Evolutionary conservation across 2,329 filamentous ascomycete genomes (phyloP), one percentile per base, ranked within the genome.

Genomic region (Lomentospora prolificans): DNA sequence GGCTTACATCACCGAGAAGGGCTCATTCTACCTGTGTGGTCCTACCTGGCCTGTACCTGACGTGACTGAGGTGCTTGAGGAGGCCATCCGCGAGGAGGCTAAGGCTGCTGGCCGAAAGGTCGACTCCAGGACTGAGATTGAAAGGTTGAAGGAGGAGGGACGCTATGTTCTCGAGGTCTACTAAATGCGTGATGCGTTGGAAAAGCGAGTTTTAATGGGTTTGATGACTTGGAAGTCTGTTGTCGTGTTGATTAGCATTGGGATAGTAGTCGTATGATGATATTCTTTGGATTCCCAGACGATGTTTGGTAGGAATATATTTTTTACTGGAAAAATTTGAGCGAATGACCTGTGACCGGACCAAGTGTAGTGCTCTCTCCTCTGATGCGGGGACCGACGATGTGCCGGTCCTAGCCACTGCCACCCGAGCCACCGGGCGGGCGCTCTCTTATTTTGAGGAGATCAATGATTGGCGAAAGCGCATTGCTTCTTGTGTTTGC

Each of bases 11-110:
- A 76, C 85, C 65, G 83, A 96, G 62, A 86, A 94, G 64, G 94
- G 94, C 57, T 86, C 87, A 31, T 99, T 99, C 75, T 99, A 99
- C 73, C 85, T 99, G 17, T 99, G 94, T 69, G 94, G 94, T 48
- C 94, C 94, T 28, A 99, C 94, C 1, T 99, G 94, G 94, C 94
- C 94, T 10, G 94, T 99, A 56, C 94, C 94, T 5, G 94, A 99
- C 73, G 92, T 99, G 55, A 96, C 91, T 1, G 85, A 85, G 62
- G 94, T 99, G 59, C 75, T 99, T 57, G 85, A 95, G 79, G 94
- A 99, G 78, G 92, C 92, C 22, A 90, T 97, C 63, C 83, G 83
- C 51, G 75, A 76, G 30, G 87, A 96, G 66, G 89, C 85, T 50
- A 84, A 82, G 77, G 72, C 70, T 51, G 76, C 70, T 60, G 82